Evolutionary conservation across 345 rosid species (phyloP), one percentile per base, ranked within the genome.

Genomic region (Clausena lansium): DNA sequence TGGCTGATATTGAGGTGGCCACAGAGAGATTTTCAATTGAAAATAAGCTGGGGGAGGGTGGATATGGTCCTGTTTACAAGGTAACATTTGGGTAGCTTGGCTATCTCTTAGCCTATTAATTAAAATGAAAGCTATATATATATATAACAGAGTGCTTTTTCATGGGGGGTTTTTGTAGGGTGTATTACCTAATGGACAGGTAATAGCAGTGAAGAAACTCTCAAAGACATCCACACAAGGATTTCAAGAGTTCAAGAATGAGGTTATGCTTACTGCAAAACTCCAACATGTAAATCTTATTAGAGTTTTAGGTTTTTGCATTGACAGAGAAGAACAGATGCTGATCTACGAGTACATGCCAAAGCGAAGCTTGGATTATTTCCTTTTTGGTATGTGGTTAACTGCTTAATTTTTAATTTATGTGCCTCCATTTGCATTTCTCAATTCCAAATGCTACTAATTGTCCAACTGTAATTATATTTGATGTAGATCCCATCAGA

Each of bases 191-290:
- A 22, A 50, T 36, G 78, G 78, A 6, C 63, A 41, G 17, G 39
- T 74, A 68, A 68, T 74, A 45, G 78, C 78, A 6, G 82, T 79
- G 62, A 79, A 74, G 64, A 79, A 52, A 47, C 75, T 74, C 8
- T 79, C 82, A 17, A 22, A 14, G 69, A 14, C 78, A 41, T 79
- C 82, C 9, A 58, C 73, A 14, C 79, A 67, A 25, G 83, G 76
- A 32, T 20, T 28, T 9, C 69, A 75, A 69, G 85, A 82, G 77
- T 74, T 78, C 25, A 77, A 81, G 68, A 83, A 83, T 27, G 85
- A 86, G 6, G 81, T 83, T 71, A 63, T 52, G 7, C 71, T 62
- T 0, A 78, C 81, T 32, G 81, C 76, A 4, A 78, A 38, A 14
- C 76, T 78, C 0, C 76, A 78, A 50, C 81, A 78, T 3, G 39